phyloP scores from a whole-genome alignment of 257 asterid species.

The Nemophila menziesii region DNA sequence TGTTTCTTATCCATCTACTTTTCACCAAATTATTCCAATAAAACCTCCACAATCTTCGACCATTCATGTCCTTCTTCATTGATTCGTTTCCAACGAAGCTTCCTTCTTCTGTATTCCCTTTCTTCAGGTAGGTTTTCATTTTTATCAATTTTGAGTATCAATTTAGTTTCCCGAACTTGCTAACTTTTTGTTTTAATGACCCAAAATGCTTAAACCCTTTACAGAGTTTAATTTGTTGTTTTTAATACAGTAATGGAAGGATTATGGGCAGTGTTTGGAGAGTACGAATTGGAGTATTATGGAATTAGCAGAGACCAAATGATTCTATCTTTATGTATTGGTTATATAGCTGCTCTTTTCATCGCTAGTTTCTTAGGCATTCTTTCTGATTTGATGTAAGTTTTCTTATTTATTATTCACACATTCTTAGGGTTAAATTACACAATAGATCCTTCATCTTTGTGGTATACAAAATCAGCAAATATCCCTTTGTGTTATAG shows the following conservation, averaged over 20 bases:
- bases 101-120: constrained; percentile 52
- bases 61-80: constrained; percentile 45
- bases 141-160: background rate
- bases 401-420: constrained; percentile 1
- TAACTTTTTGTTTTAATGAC: background rate
- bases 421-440: no score
- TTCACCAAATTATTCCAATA: constrained; percentile 24
- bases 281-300: constrained; percentile 53
- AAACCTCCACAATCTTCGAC: constrained; percentile 38
- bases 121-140: constrained; percentile 46
- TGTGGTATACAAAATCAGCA: no score
- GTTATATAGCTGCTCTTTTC: constrained; percentile 46
- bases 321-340: constrained; percentile 43
- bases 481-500: no score
- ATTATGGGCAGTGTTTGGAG: constrained; percentile 70
- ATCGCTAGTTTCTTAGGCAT: constrained; percentile 62
- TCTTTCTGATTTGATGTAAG: constrained; percentile 77
- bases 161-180: background rate
- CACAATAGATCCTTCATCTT: no score
- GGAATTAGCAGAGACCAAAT: constrained; percentile 58
- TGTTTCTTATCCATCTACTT: constrained; percentile 46
- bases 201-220: background rate
- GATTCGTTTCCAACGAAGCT: constrained; percentile 47
- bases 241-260: constrained; percentile 53
- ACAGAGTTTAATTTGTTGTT: constrained; percentile 1